Evolutionary conservation across 2,329 filamentous ascomycete species (phyloP).

Genomic region (Paraphoma sp.): DNA sequence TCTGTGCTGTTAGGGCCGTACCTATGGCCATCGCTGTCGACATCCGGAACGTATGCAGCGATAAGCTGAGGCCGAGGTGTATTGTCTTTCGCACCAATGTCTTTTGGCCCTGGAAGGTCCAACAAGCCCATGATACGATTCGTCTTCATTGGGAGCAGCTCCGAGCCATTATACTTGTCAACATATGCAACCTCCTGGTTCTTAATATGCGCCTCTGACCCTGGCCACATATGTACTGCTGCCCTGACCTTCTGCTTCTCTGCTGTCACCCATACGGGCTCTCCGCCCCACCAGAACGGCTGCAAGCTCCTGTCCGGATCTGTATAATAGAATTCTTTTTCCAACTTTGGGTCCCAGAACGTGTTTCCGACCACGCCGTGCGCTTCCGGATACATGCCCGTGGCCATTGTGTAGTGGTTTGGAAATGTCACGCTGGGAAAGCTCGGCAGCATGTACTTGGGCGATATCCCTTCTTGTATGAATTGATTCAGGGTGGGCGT

Average conservation of each 20-base stretch:
- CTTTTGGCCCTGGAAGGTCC: conserved; percentile 78
- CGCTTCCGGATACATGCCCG: conserved; percentile 88
- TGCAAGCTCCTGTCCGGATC: conserved; percentile 77
- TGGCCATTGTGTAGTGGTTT: conserved; percentile 90
- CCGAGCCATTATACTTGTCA: conserved; percentile 83
- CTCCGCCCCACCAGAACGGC: conserved; percentile 92
- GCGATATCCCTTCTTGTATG: conserved; percentile 83
- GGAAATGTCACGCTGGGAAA: conserved; percentile 98
- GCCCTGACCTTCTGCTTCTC: conserved; percentile 79
- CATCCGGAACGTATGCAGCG: conserved; percentile 91
- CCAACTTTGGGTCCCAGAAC: conserved; percentile 83
- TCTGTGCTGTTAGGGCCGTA: conserved; percentile 96
- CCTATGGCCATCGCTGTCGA: conserved; percentile 84
- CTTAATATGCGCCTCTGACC: conserved; percentile 85
- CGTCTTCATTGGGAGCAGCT: conserved; percentile 77
- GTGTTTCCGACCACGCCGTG: conserved; percentile 94
- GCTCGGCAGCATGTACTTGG: conserved; percentile 89
- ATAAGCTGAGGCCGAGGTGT: conserved; percentile 83
- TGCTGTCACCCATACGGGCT: conserved; percentile 93
- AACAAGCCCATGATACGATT: conserved; percentile 80
- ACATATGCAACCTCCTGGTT: conserved; percentile 78
- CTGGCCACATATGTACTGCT: conserved; percentile 98
- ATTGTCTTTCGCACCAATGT: conserved; percentile 56
- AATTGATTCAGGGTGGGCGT: conserved; percentile 84
- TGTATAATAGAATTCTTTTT: conserved; percentile 88